phyloP scores from a whole-genome alignment of 2,329 filamentous ascomycete genomes.

The Arthrobotrys conoides region DNA sequence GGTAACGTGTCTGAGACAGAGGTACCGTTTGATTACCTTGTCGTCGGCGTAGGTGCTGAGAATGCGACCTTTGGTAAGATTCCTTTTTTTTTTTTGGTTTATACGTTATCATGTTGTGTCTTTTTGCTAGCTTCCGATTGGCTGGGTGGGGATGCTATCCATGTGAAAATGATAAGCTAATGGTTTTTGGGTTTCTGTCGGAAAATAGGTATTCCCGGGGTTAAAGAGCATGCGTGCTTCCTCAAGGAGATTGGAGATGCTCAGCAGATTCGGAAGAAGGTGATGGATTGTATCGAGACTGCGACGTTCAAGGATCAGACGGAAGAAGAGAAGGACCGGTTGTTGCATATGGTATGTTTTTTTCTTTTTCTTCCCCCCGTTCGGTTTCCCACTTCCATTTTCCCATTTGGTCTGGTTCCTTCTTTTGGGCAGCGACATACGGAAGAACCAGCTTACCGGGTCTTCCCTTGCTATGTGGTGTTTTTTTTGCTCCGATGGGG shows the following conservation, averaged over 20 bases:
- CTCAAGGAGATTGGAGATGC: slow-evolving; percentile 98
- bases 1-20: slow-evolving; percentile 85
- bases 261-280: slow-evolving; percentile 95
- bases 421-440: slow-evolving; percentile 27
- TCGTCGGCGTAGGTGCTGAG: slow-evolving; percentile 96
- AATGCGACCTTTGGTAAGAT: slow-evolving; percentile 91
- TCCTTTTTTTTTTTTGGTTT: background rate
- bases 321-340: slow-evolving; percentile 87
- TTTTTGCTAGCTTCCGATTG: slow-evolving; percentile 28
- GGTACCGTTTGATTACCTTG: slow-evolving; percentile 97
- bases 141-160: background rate
- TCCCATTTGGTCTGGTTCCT: slow-evolving; percentile 10
- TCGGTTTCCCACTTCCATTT: slow-evolving; percentile 14
- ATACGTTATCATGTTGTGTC: slow-evolving; percentile 10
- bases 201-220: slow-evolving; percentile 82
- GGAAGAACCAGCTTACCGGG: slow-evolving; percentile 36
- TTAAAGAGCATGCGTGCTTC: slow-evolving; percentile 95
- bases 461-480: slow-evolving; percentile 9
- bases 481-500: slow-evolving; percentile 26
- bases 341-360: slow-evolving; percentile 93
- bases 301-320: slow-evolving; percentile 98
- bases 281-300: slow-evolving; percentile 99
- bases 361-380: background rate
- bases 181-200: slow-evolving; percentile 12
- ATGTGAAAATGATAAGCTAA: slow-evolving; percentile 42